Percentiles rank a stretch among this genome's conserved stretches.
Conservation (phyloP, 2,329 filamentous ascomycete genomes). For the Aspergillus carbonarius region DNA sequence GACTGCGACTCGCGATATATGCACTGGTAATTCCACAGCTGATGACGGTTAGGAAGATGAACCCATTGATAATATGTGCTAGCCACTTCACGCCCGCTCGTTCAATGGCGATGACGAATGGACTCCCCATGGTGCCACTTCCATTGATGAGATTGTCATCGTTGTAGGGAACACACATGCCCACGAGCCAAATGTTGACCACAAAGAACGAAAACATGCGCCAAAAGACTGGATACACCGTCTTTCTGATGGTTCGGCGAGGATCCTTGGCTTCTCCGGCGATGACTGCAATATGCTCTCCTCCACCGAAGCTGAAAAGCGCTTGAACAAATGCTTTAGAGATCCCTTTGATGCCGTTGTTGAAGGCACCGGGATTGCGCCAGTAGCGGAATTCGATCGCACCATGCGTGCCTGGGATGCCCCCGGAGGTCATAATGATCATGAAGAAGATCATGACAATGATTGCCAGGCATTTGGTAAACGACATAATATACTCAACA, state of each 20-base stretch:
- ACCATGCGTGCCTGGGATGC: slow-evolving; percentile 31
- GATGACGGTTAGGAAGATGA: slow-evolving; percentile 37
- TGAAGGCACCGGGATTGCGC: slow-evolving; percentile 30
- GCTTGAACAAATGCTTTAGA: slow-evolving; percentile 37
- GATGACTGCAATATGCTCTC: slow-evolving; percentile 35
- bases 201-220: slow-evolving; percentile 38
- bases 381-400: slow-evolving; percentile 35
- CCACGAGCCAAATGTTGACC: slow-evolving; percentile 37
- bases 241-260: slow-evolving; percentile 30
- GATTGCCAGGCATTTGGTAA: slow-evolving; percentile 32
- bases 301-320: slow-evolving; percentile 34
- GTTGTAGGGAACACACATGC: slow-evolving; percentile 35
- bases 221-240: slow-evolving; percentile 34
- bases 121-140: slow-evolving; percentile 31
- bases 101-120: slow-evolving; percentile 32
- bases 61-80: slow-evolving; percentile 34
- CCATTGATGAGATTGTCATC: slow-evolving; percentile 29
- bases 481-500: slow-evolving; percentile 25
- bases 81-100: slow-evolving; percentile 31
- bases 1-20: slow-evolving; percentile 34
- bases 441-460: slow-evolving; percentile 36
- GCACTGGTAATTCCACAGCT: slow-evolving; percentile 36
- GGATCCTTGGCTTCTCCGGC: slow-evolving; percentile 34
- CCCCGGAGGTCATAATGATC: slow-evolving; percentile 38
- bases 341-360: slow-evolving; percentile 36